Evolutionary conservation across 257 asterid species (phyloP).

Genomic region (Penstemon barbatus): DNA sequence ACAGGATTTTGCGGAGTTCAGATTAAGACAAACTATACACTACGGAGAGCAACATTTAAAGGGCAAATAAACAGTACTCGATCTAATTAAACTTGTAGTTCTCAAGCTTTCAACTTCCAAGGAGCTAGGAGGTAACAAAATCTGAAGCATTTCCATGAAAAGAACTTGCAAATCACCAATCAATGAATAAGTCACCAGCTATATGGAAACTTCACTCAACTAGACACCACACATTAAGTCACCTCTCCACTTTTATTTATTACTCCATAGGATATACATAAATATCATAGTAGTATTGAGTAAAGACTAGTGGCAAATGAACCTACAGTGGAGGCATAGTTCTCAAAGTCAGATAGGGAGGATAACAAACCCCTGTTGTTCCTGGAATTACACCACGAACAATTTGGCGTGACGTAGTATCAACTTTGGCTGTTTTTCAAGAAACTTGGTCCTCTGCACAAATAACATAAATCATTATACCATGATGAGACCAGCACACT

Average conservation of each 20-base stretch:
- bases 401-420: slow-evolving; percentile 52
- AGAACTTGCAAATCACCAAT: slow-evolving; percentile 9
- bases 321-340: slow-evolving; percentile 59
- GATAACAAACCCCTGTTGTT: slow-evolving; percentile 51
- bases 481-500: neutral
- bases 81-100: neutral
- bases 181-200: neutral
- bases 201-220: no score
- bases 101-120: neutral
- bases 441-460: slow-evolving; percentile 71
- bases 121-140: neutral
- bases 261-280: neutral
- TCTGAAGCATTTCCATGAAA: neutral
- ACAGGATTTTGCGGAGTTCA: slow-evolving; percentile 25
- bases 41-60: neutral
- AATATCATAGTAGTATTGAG: slow-evolving; percentile 1
- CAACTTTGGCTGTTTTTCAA: slow-evolving; percentile 73
- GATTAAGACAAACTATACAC: neutral
- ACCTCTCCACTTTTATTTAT: neutral
- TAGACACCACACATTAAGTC: no score
- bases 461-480: neutral
- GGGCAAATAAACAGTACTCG: neutral
- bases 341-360: slow-evolving; percentile 55
- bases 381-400: slow-evolving; percentile 56
- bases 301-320: neutral